Base-by-base conservation (phyloP, 1,284 basidiomycete genomes). In the Anthracocystis setariae region DNA sequence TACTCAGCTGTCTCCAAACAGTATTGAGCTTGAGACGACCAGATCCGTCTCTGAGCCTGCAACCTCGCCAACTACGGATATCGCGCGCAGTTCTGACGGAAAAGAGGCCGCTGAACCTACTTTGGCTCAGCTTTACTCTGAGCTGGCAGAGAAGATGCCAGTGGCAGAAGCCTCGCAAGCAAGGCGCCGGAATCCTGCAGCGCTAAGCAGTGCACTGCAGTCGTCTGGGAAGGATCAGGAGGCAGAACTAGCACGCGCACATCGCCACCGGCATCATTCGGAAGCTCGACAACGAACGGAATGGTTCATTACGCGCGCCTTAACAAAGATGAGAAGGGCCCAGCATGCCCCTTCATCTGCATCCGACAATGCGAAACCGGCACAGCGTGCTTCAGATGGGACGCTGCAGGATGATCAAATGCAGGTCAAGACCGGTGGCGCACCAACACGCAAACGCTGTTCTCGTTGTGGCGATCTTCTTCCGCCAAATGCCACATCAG, bases 251-350 rank as follows among this genome's bases (percentile, higher is more conserved):
- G 17, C 24, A 10, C 59, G 27, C 27, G 43, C 33, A 25, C 66
- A 63, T 27, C 59, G 45, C 35, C 66, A 55, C 40, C 55, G 49
- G 4, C 66, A 63, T 35, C 53, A 63, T 35, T 21, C 52, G 5
- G 44, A 37, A 2, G 39, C 43, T 9, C 49, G 52, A 1, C 60
- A 56, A 35, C 44, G 48, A 25, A 47, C 60, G 2, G 60, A 70
- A 9, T 64, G 61, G 67, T 70, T 70, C 49, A 58, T 70, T 12
- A 46, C 60, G 4, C 49, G 38, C 25, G 67, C 60, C 2, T 29
- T 63, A 5, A 43, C 38, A n/a, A 61, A 61, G 24, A 45, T 70
- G 52, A 56, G 27, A 15, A 48, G 38, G 12, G 21, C 25, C 13
- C 27, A 51, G 3, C 47, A 45, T 21, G 27, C 46, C 8, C 27